A percentile compares a stretch with the other conserved stretches of the same genome.
Conservation (phyloP, 2,329 filamentous ascomycete genomes). For the Neofusicoccum cordaticola region DNA sequence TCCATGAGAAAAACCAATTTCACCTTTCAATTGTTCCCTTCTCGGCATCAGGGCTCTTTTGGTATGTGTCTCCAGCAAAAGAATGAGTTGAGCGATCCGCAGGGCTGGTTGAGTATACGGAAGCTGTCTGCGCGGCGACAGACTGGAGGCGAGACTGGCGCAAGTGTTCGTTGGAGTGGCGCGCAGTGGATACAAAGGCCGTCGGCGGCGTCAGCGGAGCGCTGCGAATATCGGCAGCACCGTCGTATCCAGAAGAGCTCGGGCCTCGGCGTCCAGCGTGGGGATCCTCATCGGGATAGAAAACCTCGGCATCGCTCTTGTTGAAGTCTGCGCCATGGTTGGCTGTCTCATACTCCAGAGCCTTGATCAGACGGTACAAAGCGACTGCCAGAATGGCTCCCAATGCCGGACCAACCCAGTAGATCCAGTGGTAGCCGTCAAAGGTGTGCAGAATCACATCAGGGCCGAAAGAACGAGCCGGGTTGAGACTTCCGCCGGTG, state of each 20-base stretch:
- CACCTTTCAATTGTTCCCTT: background rate
- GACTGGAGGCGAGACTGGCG: background rate
- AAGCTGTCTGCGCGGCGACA: background rate
- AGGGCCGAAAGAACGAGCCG: conserved; percentile 50
- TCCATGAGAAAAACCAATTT: background rate
- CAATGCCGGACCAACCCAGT: conserved; percentile 50
- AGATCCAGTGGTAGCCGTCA: conserved; percentile 50
- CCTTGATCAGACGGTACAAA: conserved; percentile 51
- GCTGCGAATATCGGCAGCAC: background rate
- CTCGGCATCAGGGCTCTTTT: background rate
- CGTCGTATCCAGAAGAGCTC: background rate
- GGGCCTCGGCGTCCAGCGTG: background rate
- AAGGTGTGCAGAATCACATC: conserved; percentile 44
- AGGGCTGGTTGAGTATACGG: background rate
- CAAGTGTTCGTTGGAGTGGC: background rate
- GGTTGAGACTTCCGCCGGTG: conserved; percentile 49
- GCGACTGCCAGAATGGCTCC: conserved; percentile 46
- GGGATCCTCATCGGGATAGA: conserved; percentile 35
- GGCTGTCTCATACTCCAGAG: conserved; percentile 50
- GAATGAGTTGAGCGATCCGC: background rate
- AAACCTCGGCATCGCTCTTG: conserved; percentile 40
- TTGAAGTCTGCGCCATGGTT: conserved; percentile 49
- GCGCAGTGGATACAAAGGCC: background rate
- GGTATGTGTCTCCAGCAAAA: background rate
- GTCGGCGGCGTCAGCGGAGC: background rate